Base-by-base conservation (phyloP, 2,329 filamentous ascomycete genomes). In the Onygenales sp. region DNA sequence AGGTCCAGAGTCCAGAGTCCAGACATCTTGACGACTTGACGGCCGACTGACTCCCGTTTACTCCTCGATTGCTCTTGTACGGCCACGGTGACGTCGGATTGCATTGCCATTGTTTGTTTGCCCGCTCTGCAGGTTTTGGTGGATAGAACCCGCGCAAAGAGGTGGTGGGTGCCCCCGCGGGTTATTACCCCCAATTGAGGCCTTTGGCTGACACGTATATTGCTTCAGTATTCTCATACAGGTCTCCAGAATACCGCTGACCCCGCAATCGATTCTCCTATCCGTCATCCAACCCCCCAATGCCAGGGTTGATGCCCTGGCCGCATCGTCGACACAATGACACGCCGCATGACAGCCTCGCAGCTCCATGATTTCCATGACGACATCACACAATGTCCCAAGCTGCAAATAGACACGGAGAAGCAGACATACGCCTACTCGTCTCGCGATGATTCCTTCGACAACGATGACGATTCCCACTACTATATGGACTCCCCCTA, bases 401-500 rank as follows among this genome's bases (percentile, higher is more conserved):
- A 50, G 14, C 43, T 47, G 31, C 51, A 59, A 36, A 33, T 58
- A 21, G 60, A 61, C 41, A 53, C 57, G 31, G 59, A 62, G 47
- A 54, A 60, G 59, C 43, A 61, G 61, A 9, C 58, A 10, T 59
- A 63, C 35, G 57, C 58, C 41, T 61, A 62, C 54, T 54, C 54
- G 31, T 38, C 58, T 35, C 56, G 52, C 43, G 52, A 60, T 50
- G 55, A 58, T 31, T 60, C 63, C n/a, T 58, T 61, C 50, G 68
- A 71, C 48, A 52, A 56, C 54, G 62, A 63, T 54, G 62, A 67
- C 50, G 65, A 63, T 44, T 63, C 63, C 10, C 60, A 63, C 39
- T 72, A 79, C 51, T 72, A 75, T 61, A 68, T 76, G 55, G 70
- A 71, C 54, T 77, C 77, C 57, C 87, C 85, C 5, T 78, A 82